These are phyloP conservation scores for Hemileccinum rubropunctum DNA, from an alignment of 768 basidiomycete species.

Conservation along the genomic window DNA sequence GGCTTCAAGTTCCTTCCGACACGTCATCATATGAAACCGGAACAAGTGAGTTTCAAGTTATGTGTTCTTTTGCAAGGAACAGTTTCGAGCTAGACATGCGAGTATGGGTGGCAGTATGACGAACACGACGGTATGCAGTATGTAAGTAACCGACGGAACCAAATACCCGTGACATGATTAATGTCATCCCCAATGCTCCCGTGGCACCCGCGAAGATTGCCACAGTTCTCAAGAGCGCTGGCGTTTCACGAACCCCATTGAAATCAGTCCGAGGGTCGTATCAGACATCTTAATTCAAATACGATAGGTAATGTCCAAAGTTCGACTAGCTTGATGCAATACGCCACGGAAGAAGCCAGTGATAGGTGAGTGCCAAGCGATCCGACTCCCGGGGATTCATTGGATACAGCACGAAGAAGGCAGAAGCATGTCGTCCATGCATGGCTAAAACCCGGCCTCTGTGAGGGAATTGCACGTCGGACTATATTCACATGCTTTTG, in stretches of 20 bases:
- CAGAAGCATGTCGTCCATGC: not conserved
- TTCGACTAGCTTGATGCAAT: not conserved
- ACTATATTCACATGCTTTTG: not conserved
- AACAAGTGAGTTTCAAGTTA: not conserved
- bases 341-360: not conserved
- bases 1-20: not conserved
- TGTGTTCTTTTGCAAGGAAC: too few relatives aligned
- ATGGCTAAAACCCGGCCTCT: not conserved
- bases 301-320: not conserved
- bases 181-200: not conserved
- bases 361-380: not conserved
- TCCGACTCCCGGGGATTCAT: not conserved
- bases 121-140: not conserved
- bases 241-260: constrained; percentile 6
- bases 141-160: not conserved
- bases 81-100: not conserved
- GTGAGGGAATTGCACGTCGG: too few relatives aligned
- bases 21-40: not conserved
- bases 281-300: not conserved
- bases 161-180: not conserved
- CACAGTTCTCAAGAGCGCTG: constrained; percentile 2
- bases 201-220: not conserved
- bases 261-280: not conserved
- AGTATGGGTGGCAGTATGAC: not conserved
- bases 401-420: not conserved